A percentile compares a stretch with the other conserved stretches of the same genome.
These are phyloP conservation scores for Wickerhamiella musiphila DNA, from an alignment of 805 yeast genomes.

Conservation along the genomic window DNA sequence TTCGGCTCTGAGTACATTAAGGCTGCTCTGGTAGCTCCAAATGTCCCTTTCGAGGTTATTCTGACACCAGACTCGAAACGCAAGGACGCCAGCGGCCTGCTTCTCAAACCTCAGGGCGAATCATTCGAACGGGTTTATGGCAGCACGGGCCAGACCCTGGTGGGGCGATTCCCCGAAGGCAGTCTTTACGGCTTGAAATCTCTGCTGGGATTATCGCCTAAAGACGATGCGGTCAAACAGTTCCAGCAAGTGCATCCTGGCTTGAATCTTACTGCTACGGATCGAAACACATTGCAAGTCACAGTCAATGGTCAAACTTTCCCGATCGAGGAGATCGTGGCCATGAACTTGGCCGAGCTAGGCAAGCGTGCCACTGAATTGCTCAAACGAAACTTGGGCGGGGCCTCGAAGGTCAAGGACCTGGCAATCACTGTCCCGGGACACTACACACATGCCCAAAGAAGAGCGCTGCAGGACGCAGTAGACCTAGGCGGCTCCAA, in stretches of 20 bases:
- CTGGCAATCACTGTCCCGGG: conserved; percentile 68
- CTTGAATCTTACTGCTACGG: conserved; percentile 26
- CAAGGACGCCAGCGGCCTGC: conserved; percentile 69
- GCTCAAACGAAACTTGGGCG: conserved; percentile 36
- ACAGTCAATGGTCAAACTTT: conserved; percentile 30
- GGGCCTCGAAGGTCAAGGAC: conserved; percentile 35
- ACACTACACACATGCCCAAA: conserved; percentile 42
- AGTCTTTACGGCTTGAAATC: conserved; percentile 54
- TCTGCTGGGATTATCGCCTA: conserved; percentile 40
- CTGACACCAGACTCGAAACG: conserved; percentile 83
- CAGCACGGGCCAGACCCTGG: conserved; percentile 47
- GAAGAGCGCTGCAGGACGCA: conserved; percentile 56
- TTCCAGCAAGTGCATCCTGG: conserved; percentile 47
- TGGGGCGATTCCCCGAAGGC: conserved; percentile 55
- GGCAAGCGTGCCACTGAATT: conserved; percentile 44
- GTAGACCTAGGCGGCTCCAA: conserved; percentile 51
- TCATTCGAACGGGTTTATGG: conserved; percentile 52
- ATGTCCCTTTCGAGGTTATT: conserved; percentile 72
- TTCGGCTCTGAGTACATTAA: conserved; percentile 77
- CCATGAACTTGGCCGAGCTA: conserved; percentile 62
- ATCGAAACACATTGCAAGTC: conserved; percentile 42
- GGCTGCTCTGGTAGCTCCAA: conserved; percentile 80
- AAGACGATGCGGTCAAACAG: conserved; percentile 29
- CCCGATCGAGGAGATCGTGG: conserved; percentile 62
- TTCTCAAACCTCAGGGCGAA: conserved; percentile 25